A percentile compares a stretch with the other conserved stretches of the same genome.
Evolutionary conservation across 2,329 filamentous ascomycete genomes (phyloP).

Genomic region (Colletotrichum tofieldiae): DNA sequence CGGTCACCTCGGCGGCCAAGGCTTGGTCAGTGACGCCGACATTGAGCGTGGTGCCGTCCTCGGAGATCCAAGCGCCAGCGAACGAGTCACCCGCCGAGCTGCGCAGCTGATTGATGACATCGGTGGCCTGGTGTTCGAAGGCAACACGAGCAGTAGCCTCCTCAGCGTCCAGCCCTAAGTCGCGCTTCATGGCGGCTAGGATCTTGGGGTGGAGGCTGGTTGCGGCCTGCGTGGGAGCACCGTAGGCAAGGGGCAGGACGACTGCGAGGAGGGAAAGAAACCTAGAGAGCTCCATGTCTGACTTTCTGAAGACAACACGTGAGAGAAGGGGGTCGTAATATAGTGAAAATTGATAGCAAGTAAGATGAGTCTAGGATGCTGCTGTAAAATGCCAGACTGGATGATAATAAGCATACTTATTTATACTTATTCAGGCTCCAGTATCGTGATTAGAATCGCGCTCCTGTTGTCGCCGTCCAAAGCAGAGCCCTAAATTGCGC

Average conservation of each 20-base stretch:
- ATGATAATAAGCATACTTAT: conserved; percentile 13
- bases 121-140: conserved; percentile 54
- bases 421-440: conserved; percentile 27
- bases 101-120: conserved; percentile 55
- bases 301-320: conserved; percentile 45
- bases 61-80: conserved; percentile 57
- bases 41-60: conserved; percentile 53
- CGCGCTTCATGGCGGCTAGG: conserved; percentile 60
- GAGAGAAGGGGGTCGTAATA: not conserved
- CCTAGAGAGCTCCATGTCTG: conserved; percentile 56
- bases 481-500: not conserved
- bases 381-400: not conserved
- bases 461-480: not conserved
- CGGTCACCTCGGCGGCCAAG: conserved; percentile 53
- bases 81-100: conserved; percentile 53
- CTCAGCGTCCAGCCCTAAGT: conserved; percentile 56
- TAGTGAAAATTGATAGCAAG: conserved; percentile 1
- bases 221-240: conserved; percentile 54
- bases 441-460: conserved; percentile 9
- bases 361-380: conserved; percentile 26
- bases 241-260: conserved; percentile 58
- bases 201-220: conserved; percentile 57
- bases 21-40: conserved; percentile 56
- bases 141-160: conserved; percentile 57
- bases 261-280: conserved; percentile 57